Evolutionary conservation across 139 green algal species (phyloP).

Genomic region (Chlamydomonas sp.): DNA sequence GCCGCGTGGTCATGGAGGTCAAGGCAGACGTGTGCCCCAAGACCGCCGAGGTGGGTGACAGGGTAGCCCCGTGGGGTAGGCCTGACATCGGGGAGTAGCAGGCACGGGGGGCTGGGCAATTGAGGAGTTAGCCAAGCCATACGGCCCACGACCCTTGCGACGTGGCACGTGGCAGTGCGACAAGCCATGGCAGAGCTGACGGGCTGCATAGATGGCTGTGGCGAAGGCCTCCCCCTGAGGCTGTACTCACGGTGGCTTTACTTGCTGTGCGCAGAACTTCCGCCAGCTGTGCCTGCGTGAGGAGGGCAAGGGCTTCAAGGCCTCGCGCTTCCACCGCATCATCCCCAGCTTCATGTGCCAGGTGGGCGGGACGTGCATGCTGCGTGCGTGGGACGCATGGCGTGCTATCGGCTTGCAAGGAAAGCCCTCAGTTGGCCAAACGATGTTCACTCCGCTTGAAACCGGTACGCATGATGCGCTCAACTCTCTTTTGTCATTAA

Average conservation of each 20-base stretch:
- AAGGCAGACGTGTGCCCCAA: conserved; percentile 83
- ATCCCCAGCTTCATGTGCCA: conserved; percentile 91
- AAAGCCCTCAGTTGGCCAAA: too few species aligned
- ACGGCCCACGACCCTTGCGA: too few species aligned
- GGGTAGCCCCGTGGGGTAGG: too few species aligned
- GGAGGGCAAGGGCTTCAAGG: conserved; percentile 62
- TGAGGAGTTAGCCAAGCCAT: too few species aligned
- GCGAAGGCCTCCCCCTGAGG: too few species aligned
- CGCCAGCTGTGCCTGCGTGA: conserved; percentile 67
- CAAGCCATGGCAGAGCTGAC: too few species aligned
- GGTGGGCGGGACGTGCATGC: conserved; percentile 14
- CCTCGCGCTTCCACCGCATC: conserved; percentile 80
- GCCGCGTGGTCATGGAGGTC: conserved; percentile 81
- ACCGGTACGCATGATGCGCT: too few species aligned
- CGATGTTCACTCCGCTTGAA: too few species aligned
- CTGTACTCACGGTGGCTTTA: neutral
- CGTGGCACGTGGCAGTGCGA: too few species aligned
- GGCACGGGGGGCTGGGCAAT: too few species aligned
- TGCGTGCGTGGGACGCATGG: neutral
- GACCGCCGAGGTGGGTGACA: conserved; percentile 70
- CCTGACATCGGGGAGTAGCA: neutral
- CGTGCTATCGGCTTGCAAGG: neutral
- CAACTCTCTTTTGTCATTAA: too few species aligned
- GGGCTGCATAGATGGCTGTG: neutral
- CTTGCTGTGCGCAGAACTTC: conserved; percentile 74